These are phyloP conservation scores for Blastosporella zonata DNA, from an alignment of 1,284 basidiomycete genomes.

Conservation along the genomic window DNA sequence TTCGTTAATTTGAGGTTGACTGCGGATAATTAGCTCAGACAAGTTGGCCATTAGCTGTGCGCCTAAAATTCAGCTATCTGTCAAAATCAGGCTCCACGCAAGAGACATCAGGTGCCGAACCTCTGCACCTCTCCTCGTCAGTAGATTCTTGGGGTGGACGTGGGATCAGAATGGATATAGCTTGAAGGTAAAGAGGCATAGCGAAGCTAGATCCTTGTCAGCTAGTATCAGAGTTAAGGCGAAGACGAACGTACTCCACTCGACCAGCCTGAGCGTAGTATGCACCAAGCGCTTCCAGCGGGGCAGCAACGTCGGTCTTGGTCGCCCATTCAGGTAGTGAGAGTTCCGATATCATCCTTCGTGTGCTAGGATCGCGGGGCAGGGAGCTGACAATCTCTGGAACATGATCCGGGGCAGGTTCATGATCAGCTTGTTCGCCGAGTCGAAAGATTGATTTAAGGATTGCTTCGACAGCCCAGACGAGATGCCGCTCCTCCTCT, in stretches of 20 bases:
- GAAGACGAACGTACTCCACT: slow-evolving; percentile 47
- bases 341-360: slow-evolving; percentile 45
- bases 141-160: slow-evolving; percentile 37
- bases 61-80: slow-evolving; percentile 34
- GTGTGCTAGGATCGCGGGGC: slow-evolving; percentile 12
- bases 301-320: slow-evolving; percentile 62
- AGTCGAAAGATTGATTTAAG: slow-evolving; percentile 38
- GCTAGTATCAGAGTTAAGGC: neutral
- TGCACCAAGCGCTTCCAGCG: slow-evolving; percentile 63
- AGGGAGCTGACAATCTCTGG: slow-evolving; percentile 7
- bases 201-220: slow-evolving; percentile 46
- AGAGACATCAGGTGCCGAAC: slow-evolving; percentile 31
- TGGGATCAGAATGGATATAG: slow-evolving; percentile 63
- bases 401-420: slow-evolving; percentile 1
- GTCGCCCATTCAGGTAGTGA: slow-evolving; percentile 62
- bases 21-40: slow-evolving; percentile 54
- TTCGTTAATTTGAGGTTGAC: slow-evolving; percentile 36
- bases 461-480: slow-evolving; percentile 61
- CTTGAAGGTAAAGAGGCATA: slow-evolving; percentile 63
- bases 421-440: slow-evolving; percentile 5
- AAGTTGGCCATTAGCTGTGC: slow-evolving; percentile 71
- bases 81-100: neutral
- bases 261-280: slow-evolving; percentile 62
- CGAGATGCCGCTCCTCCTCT: slow-evolving; percentile 61
- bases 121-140: slow-evolving; percentile 57